Base-by-base conservation (phyloP, 176 grass and related monocot species). In the Rhipidocladum racemiflorum region DNA sequence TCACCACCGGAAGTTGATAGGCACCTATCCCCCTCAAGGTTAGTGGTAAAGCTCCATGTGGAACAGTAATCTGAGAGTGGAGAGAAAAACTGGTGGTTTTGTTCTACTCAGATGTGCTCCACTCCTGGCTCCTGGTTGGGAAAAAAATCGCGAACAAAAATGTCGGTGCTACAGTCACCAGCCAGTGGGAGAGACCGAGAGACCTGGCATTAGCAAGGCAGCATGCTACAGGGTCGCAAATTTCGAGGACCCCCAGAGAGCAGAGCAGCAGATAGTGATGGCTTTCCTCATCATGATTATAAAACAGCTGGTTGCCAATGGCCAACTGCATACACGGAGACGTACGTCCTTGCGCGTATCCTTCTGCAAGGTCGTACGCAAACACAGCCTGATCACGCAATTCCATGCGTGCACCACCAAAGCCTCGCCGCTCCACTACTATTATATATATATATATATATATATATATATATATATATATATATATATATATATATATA, bases 241-340 rank as follows among this genome's bases (percentile, higher is more conserved):
- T 7, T 18, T 46, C 4, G 40, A 28, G 42, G 43, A 9, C 29
- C 28, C 27, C 2, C 12, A 45, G 12, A 1, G 0, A 0, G 51
- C 32, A 20, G 49, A 39, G 59, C 9, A 3, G 65, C 39, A 61
- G 27, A 11, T 34, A 21, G 4, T 4, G 30, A 10, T 35, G 20
- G 23, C 44, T 57, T 36, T 49, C 0, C 39, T 23, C 11, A 25
- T 4, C 25, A 35, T 68, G 73, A 69, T 38, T 20, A 24, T 1
- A 4, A 28, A 1, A 85, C 83, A 85, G 75, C 66, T 79, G 75
- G 53, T 63, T 11, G 65, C 43, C 75, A 85, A n/a, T 61, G 6
- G 53, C 74, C 29, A 45, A 5, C 49, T 35, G 51, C 29, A 21
- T 38, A 20, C 68, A 7, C 29, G 50, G 53, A 40, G 32, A 4